Evolutionary conservation across 2,329 filamentous ascomycete genomes (phyloP).

Genomic region (Fusarium heterosporum): DNA sequence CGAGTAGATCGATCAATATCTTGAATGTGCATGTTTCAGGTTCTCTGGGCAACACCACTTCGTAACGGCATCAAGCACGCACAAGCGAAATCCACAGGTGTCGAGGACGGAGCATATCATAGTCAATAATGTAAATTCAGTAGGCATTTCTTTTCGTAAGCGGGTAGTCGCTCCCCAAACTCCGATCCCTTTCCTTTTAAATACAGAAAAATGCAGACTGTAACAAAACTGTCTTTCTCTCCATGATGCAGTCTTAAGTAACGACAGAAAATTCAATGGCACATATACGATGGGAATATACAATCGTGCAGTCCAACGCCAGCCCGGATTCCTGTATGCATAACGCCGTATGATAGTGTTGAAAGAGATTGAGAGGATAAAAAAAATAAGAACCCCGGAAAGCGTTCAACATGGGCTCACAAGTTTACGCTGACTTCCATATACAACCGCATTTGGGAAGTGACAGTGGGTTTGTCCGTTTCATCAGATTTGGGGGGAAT

Average conservation of each 20-base stretch:
- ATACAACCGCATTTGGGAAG: constrained; percentile 66
- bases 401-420: not conserved
- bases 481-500: constrained; percentile 28
- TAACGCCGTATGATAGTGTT: constrained; percentile 28
- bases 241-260: constrained; percentile 35
- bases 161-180: constrained; percentile 36
- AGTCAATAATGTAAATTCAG: constrained; percentile 14
- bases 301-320: constrained; percentile 21
- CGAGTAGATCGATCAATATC: not conserved
- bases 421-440: constrained; percentile 61
- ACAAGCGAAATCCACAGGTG: not conserved
- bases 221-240: constrained; percentile 20
- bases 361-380: constrained; percentile 6
- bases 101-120: not conserved
- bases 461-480: constrained; percentile 46
- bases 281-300: constrained; percentile 18
- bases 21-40: not conserved
- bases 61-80: not conserved
- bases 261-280: constrained; percentile 25
- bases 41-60: not conserved
- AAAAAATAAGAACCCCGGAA: not conserved
- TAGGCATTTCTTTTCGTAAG: constrained; percentile 33
- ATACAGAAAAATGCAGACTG: constrained; percentile 27
- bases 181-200: constrained; percentile 31
- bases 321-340: constrained; percentile 19